These are phyloP conservation scores for Irpex sp. DNA, from an alignment of 1,284 basidiomycete genomes.

Conservation along the genomic window DNA sequence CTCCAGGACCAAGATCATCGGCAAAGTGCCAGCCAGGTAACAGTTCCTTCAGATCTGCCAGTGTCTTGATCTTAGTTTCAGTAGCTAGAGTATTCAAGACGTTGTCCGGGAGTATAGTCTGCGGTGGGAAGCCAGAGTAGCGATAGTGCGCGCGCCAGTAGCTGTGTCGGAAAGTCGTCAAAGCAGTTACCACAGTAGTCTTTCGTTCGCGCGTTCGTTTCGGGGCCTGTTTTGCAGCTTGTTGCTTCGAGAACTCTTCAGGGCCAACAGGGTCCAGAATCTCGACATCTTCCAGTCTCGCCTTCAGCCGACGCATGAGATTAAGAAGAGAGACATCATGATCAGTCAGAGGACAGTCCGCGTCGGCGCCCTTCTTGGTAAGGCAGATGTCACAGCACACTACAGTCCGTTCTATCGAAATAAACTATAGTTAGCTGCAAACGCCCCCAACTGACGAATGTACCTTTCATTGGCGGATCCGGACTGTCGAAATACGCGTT, in stretches of 20 bases:
- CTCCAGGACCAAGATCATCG: not conserved
- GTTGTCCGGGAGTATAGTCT: not conserved
- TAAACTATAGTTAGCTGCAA: not conserved
- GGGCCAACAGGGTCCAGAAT: not conserved
- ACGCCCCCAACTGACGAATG: not conserved
- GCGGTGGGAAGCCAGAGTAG: not conserved
- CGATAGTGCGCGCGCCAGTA: not conserved
- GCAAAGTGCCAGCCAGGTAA: not conserved
- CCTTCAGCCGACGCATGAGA: not conserved
- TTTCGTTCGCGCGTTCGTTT: not conserved
- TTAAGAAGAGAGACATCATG: not conserved
- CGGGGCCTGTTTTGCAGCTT: not conserved
- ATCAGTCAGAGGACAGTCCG: not conserved
- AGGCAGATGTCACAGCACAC: not conserved
- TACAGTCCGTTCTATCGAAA: not conserved
- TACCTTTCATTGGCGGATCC: not conserved
- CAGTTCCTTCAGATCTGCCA: not conserved
- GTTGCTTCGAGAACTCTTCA: not conserved
- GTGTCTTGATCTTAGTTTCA: not conserved
- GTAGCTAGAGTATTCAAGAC: not conserved
- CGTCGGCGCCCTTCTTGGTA: not conserved
- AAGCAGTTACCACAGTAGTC: not conserved
- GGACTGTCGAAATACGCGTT: constrained; percentile 17
- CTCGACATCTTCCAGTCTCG: not conserved
- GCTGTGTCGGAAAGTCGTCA: not conserved